These are phyloP conservation scores for Populus alba DNA, from an alignment of 345 rosid species.

Conservation along the genomic window DNA sequence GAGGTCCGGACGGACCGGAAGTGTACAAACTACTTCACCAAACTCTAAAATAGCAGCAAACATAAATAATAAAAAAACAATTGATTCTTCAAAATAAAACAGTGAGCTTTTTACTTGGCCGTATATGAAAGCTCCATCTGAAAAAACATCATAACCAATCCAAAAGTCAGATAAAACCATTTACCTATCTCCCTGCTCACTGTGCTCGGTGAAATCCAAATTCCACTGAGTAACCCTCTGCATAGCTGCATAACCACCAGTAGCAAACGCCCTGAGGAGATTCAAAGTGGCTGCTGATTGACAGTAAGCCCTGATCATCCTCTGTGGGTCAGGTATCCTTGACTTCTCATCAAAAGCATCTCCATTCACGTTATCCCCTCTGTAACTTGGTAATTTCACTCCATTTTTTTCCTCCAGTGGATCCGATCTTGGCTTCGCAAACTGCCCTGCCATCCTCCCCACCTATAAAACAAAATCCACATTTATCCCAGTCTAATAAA, in stretches of 20 bases:
- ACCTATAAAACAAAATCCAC: slow-evolving; percentile 10
- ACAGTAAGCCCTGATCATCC: slow-evolving; percentile 33
- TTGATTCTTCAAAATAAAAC: not conserved
- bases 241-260: slow-evolving; percentile 34
- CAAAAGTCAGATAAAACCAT: not conserved
- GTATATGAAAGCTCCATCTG: not conserved
- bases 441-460: slow-evolving; percentile 34
- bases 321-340: slow-evolving; percentile 26
- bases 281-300: slow-evolving; percentile 32
- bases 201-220: slow-evolving; percentile 28
- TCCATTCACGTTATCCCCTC: slow-evolving; percentile 29
- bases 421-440: slow-evolving; percentile 32
- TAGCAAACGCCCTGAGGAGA: slow-evolving; percentile 32
- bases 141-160: not conserved
- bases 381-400: slow-evolving; percentile 31
- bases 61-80: not conserved
- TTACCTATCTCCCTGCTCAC: slow-evolving; percentile 34
- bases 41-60: not conserved
- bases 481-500: not conserved
- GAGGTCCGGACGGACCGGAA: not conserved
- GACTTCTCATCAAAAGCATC: slow-evolving; percentile 29
- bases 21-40: not conserved
- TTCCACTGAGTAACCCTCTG: slow-evolving; percentile 35
- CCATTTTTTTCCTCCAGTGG: slow-evolving; percentile 25
- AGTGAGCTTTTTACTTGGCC: not conserved